A percentile compares a stretch with the other conserved stretches of the same genome.
phyloP scores from a whole-genome alignment of 257 asterid genomes.

The Osmanthus fragrans region DNA sequence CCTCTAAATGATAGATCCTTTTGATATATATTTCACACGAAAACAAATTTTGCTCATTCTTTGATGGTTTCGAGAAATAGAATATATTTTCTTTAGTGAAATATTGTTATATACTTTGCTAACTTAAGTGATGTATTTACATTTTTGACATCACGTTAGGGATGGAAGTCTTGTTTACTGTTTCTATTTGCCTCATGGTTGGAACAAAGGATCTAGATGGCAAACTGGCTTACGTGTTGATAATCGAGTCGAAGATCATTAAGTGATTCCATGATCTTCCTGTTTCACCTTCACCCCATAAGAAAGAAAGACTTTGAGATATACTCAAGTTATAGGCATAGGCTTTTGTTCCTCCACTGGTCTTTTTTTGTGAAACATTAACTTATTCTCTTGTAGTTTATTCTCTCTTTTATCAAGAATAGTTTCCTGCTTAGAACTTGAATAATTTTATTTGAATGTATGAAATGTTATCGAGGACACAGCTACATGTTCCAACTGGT shows the following conservation, averaged over 20 bases:
- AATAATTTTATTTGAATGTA: background rate
- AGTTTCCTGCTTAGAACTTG: conserved; percentile 7
- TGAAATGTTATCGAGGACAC: conserved; percentile 19
- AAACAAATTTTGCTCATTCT: background rate
- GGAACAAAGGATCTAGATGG: background rate
- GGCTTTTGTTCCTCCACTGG: background rate
- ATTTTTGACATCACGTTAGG: conserved; percentile 5
- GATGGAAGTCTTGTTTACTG: background rate
- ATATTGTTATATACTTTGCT: background rate
- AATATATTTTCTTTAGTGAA: background rate
- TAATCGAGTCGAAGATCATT: background rate
- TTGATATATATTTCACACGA: background rate
- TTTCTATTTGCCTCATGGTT: background rate
- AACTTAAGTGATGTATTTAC: background rate
- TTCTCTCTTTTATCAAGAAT: background rate
- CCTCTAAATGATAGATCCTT: conserved; percentile 13
- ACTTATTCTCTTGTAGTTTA: background rate
- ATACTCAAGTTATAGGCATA: background rate
- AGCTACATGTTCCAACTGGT: background rate
- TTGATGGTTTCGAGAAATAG: background rate
- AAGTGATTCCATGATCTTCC: background rate
- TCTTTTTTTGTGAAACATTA: background rate
- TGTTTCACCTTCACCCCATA: background rate
- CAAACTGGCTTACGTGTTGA: background rate
- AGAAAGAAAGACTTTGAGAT: background rate